Evolutionary conservation across 257 asterid genomes (phyloP).

Genomic region (Ilex aquifolium): DNA sequence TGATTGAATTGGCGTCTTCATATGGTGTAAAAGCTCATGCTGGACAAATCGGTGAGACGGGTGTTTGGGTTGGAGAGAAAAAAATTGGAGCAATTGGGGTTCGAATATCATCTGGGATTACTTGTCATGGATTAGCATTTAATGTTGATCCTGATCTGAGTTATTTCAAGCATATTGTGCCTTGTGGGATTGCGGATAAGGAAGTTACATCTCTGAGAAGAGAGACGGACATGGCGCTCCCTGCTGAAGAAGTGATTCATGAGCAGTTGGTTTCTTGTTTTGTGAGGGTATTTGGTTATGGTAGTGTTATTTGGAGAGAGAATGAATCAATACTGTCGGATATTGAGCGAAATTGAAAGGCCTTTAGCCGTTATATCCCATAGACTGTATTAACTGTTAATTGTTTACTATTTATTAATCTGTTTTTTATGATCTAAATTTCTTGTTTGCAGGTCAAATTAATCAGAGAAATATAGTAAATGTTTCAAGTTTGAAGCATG

Average conservation of each 20-base stretch:
- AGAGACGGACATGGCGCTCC: constrained; percentile 43
- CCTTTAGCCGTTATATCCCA: too few relatives aligned
- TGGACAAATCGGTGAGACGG: constrained; percentile 52
- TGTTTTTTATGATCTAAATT: too few relatives aligned
- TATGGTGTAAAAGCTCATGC: constrained; percentile 49
- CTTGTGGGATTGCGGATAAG: constrained; percentile 69
- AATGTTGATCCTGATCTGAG: constrained; percentile 62
- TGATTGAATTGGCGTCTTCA: constrained; percentile 57
- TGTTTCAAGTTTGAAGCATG: too few relatives aligned
- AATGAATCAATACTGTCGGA: constrained; percentile 7
- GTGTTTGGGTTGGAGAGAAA: constrained; percentile 63
- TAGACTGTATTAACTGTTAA: too few relatives aligned
- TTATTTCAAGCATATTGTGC: constrained; percentile 67
- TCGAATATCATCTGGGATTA: constrained; percentile 56
- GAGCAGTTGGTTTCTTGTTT: constrained; percentile 57
- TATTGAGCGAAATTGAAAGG: too few relatives aligned
- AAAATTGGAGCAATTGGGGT: constrained; percentile 74
- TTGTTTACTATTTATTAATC: too few relatives aligned
- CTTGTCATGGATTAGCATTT: constrained; percentile 75
- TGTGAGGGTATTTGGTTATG: constrained; percentile 39
- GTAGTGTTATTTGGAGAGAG: constrained; percentile 29
- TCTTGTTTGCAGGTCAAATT: too few relatives aligned
- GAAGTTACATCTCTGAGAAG: constrained; percentile 61
- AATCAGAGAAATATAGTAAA: too few relatives aligned
- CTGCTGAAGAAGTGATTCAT: constrained; percentile 44